These are phyloP conservation scores for Zoysia pacifica DNA, from an alignment of 176 grass and related monocot genomes.

Conservation along the genomic window DNA sequence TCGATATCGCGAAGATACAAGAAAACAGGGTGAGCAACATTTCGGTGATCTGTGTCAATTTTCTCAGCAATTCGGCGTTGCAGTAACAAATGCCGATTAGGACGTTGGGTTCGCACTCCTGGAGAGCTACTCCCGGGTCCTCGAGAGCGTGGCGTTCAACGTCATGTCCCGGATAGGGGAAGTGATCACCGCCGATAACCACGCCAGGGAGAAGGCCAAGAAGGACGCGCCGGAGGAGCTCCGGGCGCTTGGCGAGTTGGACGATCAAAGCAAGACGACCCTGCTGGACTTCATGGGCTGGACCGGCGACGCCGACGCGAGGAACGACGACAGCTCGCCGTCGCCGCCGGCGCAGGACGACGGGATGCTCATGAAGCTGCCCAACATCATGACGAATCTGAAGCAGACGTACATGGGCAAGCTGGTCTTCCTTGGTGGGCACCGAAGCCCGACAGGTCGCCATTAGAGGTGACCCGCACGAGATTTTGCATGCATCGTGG, in stretches of 20 bases:
- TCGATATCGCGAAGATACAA: slow-evolving; percentile 96
- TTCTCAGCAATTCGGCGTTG: too few relatives aligned
- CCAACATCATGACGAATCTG: slow-evolving; percentile 57
- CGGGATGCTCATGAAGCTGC: slow-evolving; percentile 69
- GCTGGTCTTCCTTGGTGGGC: slow-evolving; percentile 59
- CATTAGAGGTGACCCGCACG: slow-evolving; percentile 45
- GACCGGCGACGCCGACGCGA: slow-evolving; percentile 49
- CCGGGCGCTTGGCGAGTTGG: slow-evolving; percentile 5
- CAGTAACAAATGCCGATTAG: slow-evolving; percentile 2
- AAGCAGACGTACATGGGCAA: slow-evolving; percentile 71
- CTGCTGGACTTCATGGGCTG: slow-evolving; percentile 89
- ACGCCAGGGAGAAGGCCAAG: slow-evolving; percentile 48
- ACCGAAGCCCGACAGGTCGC: slow-evolving; percentile 61
- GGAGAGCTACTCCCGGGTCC: slow-evolving; percentile 93
- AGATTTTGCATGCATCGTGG: slow-evolving; percentile 39
- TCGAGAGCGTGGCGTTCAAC: slow-evolving; percentile 89
- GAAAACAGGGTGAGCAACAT: slow-evolving; percentile 68
- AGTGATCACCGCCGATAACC: slow-evolving; percentile 64
- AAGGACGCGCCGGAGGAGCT: slow-evolving; percentile 10
- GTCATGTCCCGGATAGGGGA: slow-evolving; percentile 91
- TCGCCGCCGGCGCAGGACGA: slow-evolving; percentile 47
- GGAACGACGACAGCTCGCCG: slow-evolving; percentile 25
- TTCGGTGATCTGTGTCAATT: neutral
- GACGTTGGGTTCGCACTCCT: slow-evolving; percentile 85
- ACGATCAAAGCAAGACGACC: slow-evolving; percentile 53